A percentile compares a stretch with the other conserved stretches of the same genome.
Conservation (phyloP, 805 yeast species). For the Cyberlindnera maritima region DNA sequence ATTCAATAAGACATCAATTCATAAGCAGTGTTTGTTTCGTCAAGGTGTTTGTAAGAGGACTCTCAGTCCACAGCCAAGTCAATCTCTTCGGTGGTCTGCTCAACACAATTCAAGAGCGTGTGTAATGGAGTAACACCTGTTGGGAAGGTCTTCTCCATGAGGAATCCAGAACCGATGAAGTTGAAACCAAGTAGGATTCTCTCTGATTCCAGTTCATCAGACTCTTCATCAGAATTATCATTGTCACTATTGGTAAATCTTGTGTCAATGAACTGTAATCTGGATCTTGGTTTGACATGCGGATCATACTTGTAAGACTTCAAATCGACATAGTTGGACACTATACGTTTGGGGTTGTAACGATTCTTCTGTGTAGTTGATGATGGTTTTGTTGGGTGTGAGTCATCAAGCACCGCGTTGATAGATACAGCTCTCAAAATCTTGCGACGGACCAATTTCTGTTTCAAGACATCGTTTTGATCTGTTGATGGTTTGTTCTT, state of each 20-base stretch:
- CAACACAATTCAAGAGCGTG: not conserved
- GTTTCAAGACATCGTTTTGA: constrained; percentile 26
- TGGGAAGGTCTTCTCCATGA: not conserved
- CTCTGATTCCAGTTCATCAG: constrained; percentile 2
- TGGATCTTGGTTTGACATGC: not conserved
- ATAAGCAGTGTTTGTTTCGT: too few relatives aligned
- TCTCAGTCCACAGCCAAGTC: constrained; percentile 7
- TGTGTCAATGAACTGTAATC: not conserved
- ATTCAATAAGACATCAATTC: not conserved
- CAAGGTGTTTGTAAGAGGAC: not conserved
- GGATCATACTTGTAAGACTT: constrained; percentile 11
- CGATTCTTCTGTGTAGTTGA: not conserved
- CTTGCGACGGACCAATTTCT: constrained; percentile 25
- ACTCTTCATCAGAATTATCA: constrained; percentile 6
- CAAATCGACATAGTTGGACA: constrained; percentile 18
- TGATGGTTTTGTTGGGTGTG: not conserved
- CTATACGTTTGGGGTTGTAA: constrained; percentile 9
- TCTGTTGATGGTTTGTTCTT: constrained; percentile 16
- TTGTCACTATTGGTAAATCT: constrained; percentile 9
- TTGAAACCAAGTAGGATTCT: constrained; percentile 4
- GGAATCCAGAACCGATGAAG: constrained; percentile 3
- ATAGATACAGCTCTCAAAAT: constrained; percentile 24
- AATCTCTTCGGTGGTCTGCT: not conserved
- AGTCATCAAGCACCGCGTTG: not conserved
- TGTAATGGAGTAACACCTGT: constrained; percentile 4